phyloP scores from a whole-genome alignment of 371 early-diverging fungal species.

The Mucor racemosus region DNA sequence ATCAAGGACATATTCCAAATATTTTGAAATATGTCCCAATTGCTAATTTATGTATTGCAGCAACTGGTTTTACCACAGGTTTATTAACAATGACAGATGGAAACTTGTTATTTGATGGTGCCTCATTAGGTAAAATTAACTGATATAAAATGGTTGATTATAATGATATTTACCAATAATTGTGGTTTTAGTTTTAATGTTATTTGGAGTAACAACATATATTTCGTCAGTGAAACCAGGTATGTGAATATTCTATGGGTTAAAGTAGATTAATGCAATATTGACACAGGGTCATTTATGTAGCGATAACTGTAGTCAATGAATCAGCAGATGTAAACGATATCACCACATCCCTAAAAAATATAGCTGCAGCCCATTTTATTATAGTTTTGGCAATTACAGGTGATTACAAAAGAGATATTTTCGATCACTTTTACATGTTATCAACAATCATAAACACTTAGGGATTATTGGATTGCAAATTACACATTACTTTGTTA shows the following conservation, averaged over 20 bases:
- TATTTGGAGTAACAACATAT: constrained; percentile 47
- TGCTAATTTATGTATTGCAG: constrained; percentile 47
- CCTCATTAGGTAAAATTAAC: constrained; percentile 42
- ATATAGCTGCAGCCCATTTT: constrained; percentile 54
- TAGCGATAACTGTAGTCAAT: constrained; percentile 4
- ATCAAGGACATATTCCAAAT: constrained; percentile 43
- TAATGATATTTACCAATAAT: not conserved
- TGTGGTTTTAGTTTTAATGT: constrained; percentile 34
- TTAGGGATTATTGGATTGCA: constrained; percentile 54
- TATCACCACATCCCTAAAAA: constrained; percentile 29
- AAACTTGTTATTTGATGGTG: constrained; percentile 53
- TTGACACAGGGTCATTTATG: too few relatives aligned
- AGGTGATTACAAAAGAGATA: not conserved
- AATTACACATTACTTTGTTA: constrained; percentile 49
- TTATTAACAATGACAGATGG: constrained; percentile 46
- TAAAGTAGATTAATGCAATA: not conserved
- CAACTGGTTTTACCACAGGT: constrained; percentile 47
- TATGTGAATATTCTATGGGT: constrained; percentile 5
- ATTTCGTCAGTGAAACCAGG: constrained; percentile 49
- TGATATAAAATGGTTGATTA: too few relatives aligned
- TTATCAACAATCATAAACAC: too few relatives aligned
- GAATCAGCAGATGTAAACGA: constrained; percentile 7
- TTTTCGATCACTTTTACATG: too few relatives aligned
- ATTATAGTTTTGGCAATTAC: constrained; percentile 51
- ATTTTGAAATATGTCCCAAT: constrained; percentile 50